Evolutionary conservation across 805 yeast species (phyloP).

Genomic region (Cyberlindnera saturnus): DNA sequence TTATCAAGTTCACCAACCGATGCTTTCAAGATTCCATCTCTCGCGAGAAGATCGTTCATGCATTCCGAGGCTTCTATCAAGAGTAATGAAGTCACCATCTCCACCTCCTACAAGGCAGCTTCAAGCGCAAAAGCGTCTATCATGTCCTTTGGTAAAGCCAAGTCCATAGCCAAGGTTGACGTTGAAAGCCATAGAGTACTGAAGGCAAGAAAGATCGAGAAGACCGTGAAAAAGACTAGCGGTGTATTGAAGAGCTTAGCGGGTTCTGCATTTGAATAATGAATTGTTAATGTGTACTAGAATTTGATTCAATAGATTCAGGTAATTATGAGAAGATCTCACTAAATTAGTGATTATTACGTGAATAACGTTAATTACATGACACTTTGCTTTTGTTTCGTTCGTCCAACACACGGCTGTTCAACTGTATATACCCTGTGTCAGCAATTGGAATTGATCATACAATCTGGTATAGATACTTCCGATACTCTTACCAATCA

Average conservation of each 20-base stretch:
- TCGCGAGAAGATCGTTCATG: conserved; percentile 38
- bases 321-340: background rate
- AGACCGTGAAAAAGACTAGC: conserved; percentile 5
- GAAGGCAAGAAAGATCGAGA: conserved; percentile 20
- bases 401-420: background rate
- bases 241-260: conserved; percentile 10
- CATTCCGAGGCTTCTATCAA: conserved; percentile 32
- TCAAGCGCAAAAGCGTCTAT: conserved; percentile 54
- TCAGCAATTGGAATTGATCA: conserved; percentile 89
- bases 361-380: background rate
- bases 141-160: conserved; percentile 39
- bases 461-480: conserved; percentile 87
- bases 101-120: conserved; percentile 48
- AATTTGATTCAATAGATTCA: background rate
- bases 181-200: conserved; percentile 17
- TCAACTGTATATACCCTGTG: conserved; percentile 88
- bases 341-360: too few relatives aligned
- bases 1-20: conserved; percentile 18
- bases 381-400: background rate
- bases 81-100: conserved; percentile 43
- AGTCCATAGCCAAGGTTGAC: conserved; percentile 8
- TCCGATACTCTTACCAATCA: conserved; percentile 79
- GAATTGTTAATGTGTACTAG: background rate
- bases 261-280: conserved; percentile 8
- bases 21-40: conserved; percentile 31